phyloP scores from a whole-genome alignment of 164 flowering plant species.

The Dillenia suffruticosa region DNA sequence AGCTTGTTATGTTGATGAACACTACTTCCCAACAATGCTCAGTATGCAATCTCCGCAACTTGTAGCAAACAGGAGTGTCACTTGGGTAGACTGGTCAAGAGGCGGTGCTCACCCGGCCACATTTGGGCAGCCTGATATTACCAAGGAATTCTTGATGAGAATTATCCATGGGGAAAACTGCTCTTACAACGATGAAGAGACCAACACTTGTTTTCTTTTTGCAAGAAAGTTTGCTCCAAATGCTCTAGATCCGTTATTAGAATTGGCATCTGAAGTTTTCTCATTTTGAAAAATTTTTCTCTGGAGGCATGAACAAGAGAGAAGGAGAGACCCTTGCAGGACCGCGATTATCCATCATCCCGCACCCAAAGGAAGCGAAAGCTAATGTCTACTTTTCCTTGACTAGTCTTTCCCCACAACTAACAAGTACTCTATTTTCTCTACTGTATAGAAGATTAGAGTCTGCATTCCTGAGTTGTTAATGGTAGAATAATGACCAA shows the following conservation, averaged over 20 bases:
- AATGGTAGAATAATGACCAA: no score
- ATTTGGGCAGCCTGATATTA: slow-evolving; percentile 66
- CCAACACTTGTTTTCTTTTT: slow-evolving; percentile 58
- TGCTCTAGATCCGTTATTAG: slow-evolving; percentile 56
- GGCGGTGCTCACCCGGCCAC: slow-evolving; percentile 95
- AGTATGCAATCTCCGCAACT: slow-evolving; percentile 45
- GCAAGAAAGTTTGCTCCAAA: slow-evolving; percentile 89
- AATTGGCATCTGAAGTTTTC: slow-evolving; percentile 39
- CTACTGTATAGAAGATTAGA: no score
- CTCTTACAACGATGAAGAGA: slow-evolving; percentile 47
- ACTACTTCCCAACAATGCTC: slow-evolving; percentile 90
- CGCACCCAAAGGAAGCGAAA: no score
- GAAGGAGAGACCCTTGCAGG: no score
- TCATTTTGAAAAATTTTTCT: slow-evolving; percentile 28
- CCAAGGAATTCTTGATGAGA: slow-evolving; percentile 46
- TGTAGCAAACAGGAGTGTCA: slow-evolving; percentile 69
- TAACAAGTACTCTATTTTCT: no score
- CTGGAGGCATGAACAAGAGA: no score
- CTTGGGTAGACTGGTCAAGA: slow-evolving; percentile 94
- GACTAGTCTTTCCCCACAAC: no score
- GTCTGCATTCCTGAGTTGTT: no score
- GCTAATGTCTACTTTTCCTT: no score
- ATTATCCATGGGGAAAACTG: slow-evolving; percentile 36
- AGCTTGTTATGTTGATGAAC: slow-evolving; percentile 87
- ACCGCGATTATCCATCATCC: no score